Percentiles rank a stretch among this genome's conserved stretches.
These are phyloP conservation scores for Mycena leptocephala DNA, from an alignment of 768 basidiomycete species.

Conservation along the genomic window DNA sequence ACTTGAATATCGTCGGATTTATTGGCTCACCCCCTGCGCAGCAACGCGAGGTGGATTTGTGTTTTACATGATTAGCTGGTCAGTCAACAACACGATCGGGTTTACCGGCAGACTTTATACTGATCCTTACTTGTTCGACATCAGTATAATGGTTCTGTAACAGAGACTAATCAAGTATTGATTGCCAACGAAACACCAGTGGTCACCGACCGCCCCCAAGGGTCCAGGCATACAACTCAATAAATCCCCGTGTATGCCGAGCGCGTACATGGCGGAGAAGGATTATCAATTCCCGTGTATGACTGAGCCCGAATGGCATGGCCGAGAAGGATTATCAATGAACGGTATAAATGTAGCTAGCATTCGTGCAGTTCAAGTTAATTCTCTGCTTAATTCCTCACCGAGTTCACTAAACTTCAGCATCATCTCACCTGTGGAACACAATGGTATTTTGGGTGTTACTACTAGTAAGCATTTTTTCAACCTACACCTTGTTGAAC, in stretches of 20 bases:
- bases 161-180: conserved; percentile 10
- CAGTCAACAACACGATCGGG: conserved; percentile 2
- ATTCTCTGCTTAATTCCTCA: conserved; percentile 2
- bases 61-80: neutral
- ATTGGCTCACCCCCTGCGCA: conserved; percentile 1
- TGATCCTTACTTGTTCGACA: conserved; percentile 11
- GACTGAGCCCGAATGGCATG: conserved; percentile 14
- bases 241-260: conserved; percentile 4
- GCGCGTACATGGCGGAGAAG: neutral
- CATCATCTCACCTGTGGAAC: conserved; percentile 3
- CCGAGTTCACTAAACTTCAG: conserved; percentile 19
- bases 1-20: conserved; percentile 7
- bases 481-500: conserved; percentile 4
- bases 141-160: conserved; percentile 15
- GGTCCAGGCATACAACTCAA: conserved; percentile 14
- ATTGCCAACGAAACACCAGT: conserved; percentile 16
- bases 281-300: conserved; percentile 16
- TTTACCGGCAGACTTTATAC: conserved; percentile 6
- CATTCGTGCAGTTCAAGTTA: conserved; percentile 5
- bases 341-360: conserved; percentile 4
- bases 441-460: conserved; percentile 13
- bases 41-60: conserved; percentile 10
- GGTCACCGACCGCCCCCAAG: conserved; percentile 3
- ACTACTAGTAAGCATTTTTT: conserved; percentile 11
- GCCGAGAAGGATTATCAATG: conserved; percentile 17